These are phyloP conservation scores for Sordariomycetes sp. DNA, from an alignment of 2,329 filamentous ascomycete species.

Conservation along the genomic window DNA sequence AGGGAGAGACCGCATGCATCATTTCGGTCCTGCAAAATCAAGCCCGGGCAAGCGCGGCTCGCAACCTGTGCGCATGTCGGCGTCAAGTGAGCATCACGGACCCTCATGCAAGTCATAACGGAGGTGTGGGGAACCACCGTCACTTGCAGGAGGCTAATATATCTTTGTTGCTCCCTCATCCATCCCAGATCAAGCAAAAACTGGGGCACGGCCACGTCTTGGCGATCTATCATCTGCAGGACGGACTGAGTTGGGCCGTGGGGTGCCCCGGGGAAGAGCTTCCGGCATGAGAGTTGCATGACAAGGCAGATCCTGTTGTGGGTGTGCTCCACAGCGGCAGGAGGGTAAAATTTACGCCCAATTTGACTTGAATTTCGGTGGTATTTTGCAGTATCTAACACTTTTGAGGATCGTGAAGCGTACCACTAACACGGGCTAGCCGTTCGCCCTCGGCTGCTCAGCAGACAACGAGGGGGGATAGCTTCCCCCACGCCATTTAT, in stretches of 20 bases:
- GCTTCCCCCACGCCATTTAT: neutral
- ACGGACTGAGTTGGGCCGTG: neutral
- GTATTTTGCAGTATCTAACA: neutral
- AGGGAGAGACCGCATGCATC: neutral
- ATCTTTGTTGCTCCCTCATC: neutral
- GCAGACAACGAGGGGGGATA: neutral
- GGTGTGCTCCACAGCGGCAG: neutral
- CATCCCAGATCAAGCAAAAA: neutral
- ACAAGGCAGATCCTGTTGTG: neutral
- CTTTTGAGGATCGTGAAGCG: neutral
- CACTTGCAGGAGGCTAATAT: neutral
- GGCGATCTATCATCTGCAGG: neutral
- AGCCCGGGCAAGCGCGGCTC: neutral
- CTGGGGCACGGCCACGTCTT: neutral
- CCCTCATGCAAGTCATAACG: neutral
- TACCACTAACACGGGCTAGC: neutral
- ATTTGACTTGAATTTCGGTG: neutral
- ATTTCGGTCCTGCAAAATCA: neutral
- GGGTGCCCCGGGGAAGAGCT: neutral
- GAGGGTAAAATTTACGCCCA: neutral
- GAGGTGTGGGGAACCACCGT: neutral
- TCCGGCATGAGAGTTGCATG: neutral
- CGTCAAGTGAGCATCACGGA: neutral
- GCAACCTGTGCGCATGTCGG: neutral
- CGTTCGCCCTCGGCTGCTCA: neutral